These are phyloP conservation scores for Nicotiana tabacum DNA, from an alignment of 257 asterid genomes.

Conservation along the genomic window DNA sequence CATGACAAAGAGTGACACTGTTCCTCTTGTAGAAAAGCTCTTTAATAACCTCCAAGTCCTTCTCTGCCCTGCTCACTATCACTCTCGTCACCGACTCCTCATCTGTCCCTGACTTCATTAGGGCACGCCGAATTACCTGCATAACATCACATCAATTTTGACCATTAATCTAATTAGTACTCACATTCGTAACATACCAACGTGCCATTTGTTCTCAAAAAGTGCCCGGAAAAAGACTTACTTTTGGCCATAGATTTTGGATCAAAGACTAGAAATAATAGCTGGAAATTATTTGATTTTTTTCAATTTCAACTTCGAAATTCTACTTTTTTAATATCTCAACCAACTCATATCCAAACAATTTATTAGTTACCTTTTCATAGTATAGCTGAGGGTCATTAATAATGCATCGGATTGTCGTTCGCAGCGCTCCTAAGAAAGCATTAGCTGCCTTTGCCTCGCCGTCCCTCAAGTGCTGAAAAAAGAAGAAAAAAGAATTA, in stretches of 20 bases:
- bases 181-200: too few species aligned
- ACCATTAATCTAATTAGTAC: too few species aligned
- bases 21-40: constrained; percentile 57
- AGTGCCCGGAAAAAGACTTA: too few species aligned
- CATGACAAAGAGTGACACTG: constrained; percentile 51
- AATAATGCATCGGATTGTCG: constrained; percentile 44
- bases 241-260: too few species aligned
- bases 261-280: too few species aligned
- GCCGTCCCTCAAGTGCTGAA: constrained; percentile 55
- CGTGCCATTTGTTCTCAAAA: too few species aligned
- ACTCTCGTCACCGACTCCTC: constrained; percentile 60
- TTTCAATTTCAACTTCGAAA: too few species aligned
- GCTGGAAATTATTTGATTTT: background rate
- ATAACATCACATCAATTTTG: background rate
- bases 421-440: constrained; percentile 31
- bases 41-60: constrained; percentile 49
- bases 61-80: constrained; percentile 67
- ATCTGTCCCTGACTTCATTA: constrained; percentile 46
- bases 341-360: too few species aligned
- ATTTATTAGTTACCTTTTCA: constrained; percentile 49
- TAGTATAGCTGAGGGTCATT: constrained; percentile 57
- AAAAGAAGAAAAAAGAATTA: background rate
- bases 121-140: constrained; percentile 51
- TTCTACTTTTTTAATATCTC: too few species aligned
- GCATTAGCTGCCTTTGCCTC: constrained; percentile 24